Evolutionary conservation across 768 basidiomycete genomes (phyloP), one percentile per base, ranked within the genome.

Genomic region (Leccinum uliginosum): DNA sequence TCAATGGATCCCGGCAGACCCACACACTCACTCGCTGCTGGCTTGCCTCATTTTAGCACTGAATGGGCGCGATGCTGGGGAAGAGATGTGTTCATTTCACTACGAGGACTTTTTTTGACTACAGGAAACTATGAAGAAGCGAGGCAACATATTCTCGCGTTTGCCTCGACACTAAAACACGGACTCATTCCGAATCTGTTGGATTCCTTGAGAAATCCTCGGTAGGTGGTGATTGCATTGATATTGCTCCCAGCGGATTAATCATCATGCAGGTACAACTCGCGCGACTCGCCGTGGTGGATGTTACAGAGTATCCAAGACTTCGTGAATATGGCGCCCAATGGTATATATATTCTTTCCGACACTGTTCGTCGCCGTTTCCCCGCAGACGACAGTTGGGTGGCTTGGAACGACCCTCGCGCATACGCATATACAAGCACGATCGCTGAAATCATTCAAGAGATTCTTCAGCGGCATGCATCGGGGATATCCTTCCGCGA

Each of bases 51-150:
- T 73, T 98, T 99, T 68, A 78, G 91, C 1, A 76, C 88, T 8
- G 86, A 87, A 6, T 99, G 97, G 97, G 95, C 95, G 14, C 81
- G 97, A 50, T 93, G 91, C 68, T 99, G 97, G 97, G 97, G 97
- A 3, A 84, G 97, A 21, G 90, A 93, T 65, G 86, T 92, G 2
- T 97, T 96, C 73, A 97, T 97, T 68, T 96, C 93, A 3, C 74
- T 97, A 19, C 84, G 93, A 56, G 97, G 97, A 1, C 77, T 99
- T 35, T 96, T 98, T 76, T 76, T 98, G 67, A 89, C 93, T 0
- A 98, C 95, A 0, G 95, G 97, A 6, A 88, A 91, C 65, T 93
- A 83, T 65, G 83, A 82, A 30, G 93, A 82, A 7, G 96, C 97
- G 1, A 87, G 83, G 72, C 83, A 81, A 62, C 97, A 98, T 66